phyloP scores from a whole-genome alignment of 495 filamentous ascomycete genomes.

The Pyrenula massariospora region DNA sequence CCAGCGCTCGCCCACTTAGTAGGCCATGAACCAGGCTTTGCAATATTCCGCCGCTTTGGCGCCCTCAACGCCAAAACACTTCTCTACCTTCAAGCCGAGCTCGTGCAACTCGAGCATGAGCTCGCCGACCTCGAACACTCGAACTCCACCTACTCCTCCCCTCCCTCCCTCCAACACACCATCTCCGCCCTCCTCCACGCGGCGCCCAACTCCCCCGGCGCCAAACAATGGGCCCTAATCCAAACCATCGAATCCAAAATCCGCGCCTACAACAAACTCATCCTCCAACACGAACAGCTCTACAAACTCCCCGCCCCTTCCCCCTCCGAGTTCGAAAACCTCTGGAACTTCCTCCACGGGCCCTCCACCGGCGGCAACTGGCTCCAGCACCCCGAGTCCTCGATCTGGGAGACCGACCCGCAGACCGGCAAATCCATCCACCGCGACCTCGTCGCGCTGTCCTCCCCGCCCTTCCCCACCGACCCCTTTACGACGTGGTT shows the following conservation, averaged over 20 bases:
- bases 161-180: neutral
- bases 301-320: neutral
- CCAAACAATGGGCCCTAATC: neutral
- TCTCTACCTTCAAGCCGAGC: constrained; percentile 22
- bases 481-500: neutral
- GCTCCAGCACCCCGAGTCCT: neutral
- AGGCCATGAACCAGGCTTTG: constrained; percentile 4
- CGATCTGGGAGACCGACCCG: neutral
- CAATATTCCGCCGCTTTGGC: constrained; percentile 20
- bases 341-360: neutral
- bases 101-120: constrained; percentile 16
- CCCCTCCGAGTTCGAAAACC: neutral
- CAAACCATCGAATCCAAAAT: neutral
- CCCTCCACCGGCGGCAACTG: neutral
- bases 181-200: neutral
- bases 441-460: neutral
- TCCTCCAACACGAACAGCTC: constrained; percentile 1
- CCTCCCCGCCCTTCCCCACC: neutral
- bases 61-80: constrained; percentile 18
- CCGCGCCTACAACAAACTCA: neutral
- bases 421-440: neutral
- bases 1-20: neutral
- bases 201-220: neutral
- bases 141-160: neutral
- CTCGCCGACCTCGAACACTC: constrained; percentile 7